Evolutionary conservation across 1,139 yeast species (phyloP).

Genomic region (Tardiomyces blankii): DNA sequence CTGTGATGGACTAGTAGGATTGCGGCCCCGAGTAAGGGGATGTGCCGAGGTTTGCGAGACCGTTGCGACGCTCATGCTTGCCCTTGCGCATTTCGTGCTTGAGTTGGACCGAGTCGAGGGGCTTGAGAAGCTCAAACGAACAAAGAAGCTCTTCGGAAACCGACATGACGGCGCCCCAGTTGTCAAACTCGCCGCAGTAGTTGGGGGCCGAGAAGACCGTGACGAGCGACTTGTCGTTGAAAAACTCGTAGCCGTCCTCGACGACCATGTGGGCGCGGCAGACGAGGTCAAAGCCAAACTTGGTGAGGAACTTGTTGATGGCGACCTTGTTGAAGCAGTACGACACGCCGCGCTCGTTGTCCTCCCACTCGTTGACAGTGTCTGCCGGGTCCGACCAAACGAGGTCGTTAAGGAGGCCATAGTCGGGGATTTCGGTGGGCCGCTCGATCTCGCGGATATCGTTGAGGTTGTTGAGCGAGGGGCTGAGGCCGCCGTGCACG

Average conservation of each 20-base stretch:
- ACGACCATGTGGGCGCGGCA: slow-evolving; percentile 94
- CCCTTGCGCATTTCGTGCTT: background rate
- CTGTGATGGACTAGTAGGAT: background rate
- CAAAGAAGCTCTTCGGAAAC: slow-evolving; percentile 57
- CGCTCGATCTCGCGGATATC: slow-evolving; percentile 68
- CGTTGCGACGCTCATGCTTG: background rate
- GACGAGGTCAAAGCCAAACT: slow-evolving; percentile 63
- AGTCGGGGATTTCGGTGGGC: slow-evolving; percentile 60
- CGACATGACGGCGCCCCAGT: slow-evolving; percentile 79
- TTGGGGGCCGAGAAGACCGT: slow-evolving; percentile 97
- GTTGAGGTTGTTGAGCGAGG: slow-evolving; percentile 56
- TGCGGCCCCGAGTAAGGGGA: background rate
- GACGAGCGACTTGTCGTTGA: slow-evolving; percentile 73
- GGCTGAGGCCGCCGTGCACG: slow-evolving; percentile 92
- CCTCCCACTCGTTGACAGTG: slow-evolving; percentile 60
- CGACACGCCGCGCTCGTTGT: slow-evolving; percentile 91
- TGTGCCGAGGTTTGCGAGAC: background rate
- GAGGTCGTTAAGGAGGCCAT: slow-evolving; percentile 91
- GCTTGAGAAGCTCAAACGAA: slow-evolving; percentile 73
- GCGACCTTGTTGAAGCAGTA: slow-evolving; percentile 95
- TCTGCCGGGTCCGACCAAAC: slow-evolving; percentile 97
- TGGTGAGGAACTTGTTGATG: slow-evolving; percentile 64
- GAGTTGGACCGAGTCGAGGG: slow-evolving; percentile 20
- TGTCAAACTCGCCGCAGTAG: slow-evolving; percentile 88
- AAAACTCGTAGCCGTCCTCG: slow-evolving; percentile 79